Conservation (phyloP, 352 stramenopile genomes). For the Thalassiosira delicatula region DNA sequence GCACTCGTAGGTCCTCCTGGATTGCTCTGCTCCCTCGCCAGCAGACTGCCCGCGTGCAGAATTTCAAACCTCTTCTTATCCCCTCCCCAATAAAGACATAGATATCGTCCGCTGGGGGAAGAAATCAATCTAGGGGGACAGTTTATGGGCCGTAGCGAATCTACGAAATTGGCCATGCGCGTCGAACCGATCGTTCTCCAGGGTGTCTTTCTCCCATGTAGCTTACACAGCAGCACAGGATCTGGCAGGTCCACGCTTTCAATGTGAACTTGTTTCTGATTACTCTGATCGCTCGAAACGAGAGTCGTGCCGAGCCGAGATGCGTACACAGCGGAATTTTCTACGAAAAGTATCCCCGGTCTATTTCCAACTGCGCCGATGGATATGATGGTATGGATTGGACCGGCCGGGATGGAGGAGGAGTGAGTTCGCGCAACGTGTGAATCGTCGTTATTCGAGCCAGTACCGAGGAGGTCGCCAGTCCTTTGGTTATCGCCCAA, state of each 20-base stretch:
- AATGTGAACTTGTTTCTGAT: slow-evolving; percentile 55
- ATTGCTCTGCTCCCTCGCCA: too few species aligned
- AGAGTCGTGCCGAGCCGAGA: slow-evolving; percentile 33
- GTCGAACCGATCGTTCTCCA: slow-evolving; percentile 30
- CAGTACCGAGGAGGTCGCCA: neutral
- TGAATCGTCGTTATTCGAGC: slow-evolving; percentile 10
- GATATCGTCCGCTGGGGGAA: too few species aligned
- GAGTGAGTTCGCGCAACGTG: slow-evolving; percentile 1
- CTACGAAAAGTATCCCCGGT: slow-evolving; percentile 50
- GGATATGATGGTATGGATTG: slow-evolving; percentile 55
- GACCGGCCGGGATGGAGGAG: slow-evolving; percentile 20
- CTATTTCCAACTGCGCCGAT: slow-evolving; percentile 52
- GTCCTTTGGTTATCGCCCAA: slow-evolving; percentile 12
- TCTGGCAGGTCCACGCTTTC: slow-evolving; percentile 68
- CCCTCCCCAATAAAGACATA: too few species aligned
- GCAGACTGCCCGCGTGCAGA: too few species aligned
- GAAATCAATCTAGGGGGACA: too few species aligned
- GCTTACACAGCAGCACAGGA: slow-evolving; percentile 59
- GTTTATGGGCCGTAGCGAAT: too few species aligned
- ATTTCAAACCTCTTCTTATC: too few species aligned
- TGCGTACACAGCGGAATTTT: slow-evolving; percentile 46
- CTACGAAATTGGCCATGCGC: slow-evolving; percentile 34
- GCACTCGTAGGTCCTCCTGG: too few species aligned
- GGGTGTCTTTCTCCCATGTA: slow-evolving; percentile 26
- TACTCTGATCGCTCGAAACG: slow-evolving; percentile 33